A percentile compares a stretch with the other conserved stretches of the same genome.
These are phyloP conservation scores for Apiospora phragmitis DNA, from an alignment of 2,329 filamentous ascomycete genomes.

Conservation along the genomic window DNA sequence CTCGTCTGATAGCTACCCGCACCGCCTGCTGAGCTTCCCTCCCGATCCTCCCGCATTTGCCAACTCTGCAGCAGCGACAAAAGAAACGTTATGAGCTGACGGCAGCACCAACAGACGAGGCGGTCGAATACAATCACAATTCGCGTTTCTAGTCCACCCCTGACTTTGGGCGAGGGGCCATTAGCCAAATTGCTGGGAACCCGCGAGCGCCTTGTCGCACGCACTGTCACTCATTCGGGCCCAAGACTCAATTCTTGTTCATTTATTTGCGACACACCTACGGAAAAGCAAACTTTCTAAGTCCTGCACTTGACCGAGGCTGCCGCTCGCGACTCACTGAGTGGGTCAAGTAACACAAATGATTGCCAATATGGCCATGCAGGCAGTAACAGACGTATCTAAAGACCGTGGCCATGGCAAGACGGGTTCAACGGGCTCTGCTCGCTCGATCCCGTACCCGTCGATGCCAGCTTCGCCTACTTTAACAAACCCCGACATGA, in stretches of 20 bases:
- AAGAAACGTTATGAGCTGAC: conserved; percentile 1
- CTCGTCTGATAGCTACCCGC: not conserved
- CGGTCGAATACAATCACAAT: not conserved
- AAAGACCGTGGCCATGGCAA: not conserved
- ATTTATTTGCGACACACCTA: not conserved
- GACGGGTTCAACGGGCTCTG: not conserved
- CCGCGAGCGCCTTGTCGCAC: not conserved
- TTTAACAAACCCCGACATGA: conserved; percentile 92
- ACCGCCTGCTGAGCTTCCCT: not conserved
- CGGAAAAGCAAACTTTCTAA: not conserved
- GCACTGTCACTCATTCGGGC: not conserved
- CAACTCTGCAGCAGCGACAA: not conserved
- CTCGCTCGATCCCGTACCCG: not conserved
- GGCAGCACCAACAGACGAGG: not conserved
- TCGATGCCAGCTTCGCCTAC: conserved; percentile 73
- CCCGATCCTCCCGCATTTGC: not conserved
- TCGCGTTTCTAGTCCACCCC: not conserved
- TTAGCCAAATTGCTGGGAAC: not conserved
- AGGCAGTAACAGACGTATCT: not conserved
- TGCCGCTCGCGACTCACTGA: not conserved
- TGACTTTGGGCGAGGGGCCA: not conserved
- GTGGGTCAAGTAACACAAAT: not conserved
- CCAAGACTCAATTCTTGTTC: not conserved
- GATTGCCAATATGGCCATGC: conserved; percentile 5
- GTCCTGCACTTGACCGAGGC: not conserved